Conservation (phyloP, 2,329 filamentous ascomycete genomes). For the Colletotrichum phormii region DNA sequence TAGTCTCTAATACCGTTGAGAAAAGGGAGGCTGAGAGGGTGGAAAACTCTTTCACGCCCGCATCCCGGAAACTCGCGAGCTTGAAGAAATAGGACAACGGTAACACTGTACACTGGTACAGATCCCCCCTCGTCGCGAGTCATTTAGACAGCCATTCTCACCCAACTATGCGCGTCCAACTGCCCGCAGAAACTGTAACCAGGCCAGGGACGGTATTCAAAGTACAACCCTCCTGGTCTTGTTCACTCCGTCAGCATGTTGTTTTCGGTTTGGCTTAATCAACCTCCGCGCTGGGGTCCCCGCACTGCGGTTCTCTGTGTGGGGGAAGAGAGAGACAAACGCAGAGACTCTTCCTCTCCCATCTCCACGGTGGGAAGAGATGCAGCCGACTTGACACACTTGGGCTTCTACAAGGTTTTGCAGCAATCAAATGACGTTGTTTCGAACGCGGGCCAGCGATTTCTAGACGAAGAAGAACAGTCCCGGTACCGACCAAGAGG, state of each 20-base stretch:
- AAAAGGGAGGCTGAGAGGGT: neutral
- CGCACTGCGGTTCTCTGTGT: slow-evolving; percentile 15
- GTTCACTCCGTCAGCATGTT: neutral
- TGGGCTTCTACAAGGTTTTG: slow-evolving; percentile 17
- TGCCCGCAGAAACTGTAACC: slow-evolving; percentile 3
- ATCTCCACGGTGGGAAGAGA: slow-evolving; percentile 13
- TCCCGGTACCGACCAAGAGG: neutral
- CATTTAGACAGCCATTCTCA: slow-evolving; percentile 3
- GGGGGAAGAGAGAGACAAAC: neutral
- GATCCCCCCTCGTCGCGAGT: slow-evolving; percentile 12
- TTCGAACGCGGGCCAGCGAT: neutral
- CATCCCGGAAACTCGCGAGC: slow-evolving; percentile 8
- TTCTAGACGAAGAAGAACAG: neutral
- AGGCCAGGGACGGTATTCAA: neutral
- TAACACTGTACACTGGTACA: neutral
- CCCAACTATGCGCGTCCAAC: slow-evolving; percentile 15
- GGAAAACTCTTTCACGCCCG: neutral
- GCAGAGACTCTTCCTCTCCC: neutral
- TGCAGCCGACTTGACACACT: slow-evolving; percentile 23
- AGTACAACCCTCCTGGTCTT: neutral
- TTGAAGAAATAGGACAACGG: too few species aligned
- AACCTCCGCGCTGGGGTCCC: slow-evolving; percentile 34
- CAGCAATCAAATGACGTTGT: slow-evolving; percentile 30
- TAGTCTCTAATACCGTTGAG: neutral
- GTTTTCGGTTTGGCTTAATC: slow-evolving; percentile 1